Evolutionary conservation across 805 yeast genomes (phyloP), one percentile per base, ranked within the genome.

Genomic region (Phaffomyces thermotolerans): DNA sequence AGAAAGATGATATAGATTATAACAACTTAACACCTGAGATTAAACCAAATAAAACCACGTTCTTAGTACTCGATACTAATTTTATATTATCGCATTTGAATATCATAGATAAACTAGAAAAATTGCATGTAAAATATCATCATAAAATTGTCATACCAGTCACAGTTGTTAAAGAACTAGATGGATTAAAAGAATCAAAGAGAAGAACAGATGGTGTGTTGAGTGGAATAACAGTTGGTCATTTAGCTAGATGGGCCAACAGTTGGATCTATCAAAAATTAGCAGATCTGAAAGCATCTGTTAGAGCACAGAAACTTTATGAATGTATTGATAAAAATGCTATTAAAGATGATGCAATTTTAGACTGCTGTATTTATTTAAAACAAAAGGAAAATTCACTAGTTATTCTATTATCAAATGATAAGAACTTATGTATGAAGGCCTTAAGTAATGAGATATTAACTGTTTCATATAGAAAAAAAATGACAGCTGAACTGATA

Each of bases 341-440:
- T 2, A 42, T 42, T 0, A 81, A 84, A 45, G 97, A 90, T 61
- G 95, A 89, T 54, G 73, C 95, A 0, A 89, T 90, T 48, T 63
- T 89, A 35, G 96, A 90, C 59, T 88, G 96, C 58, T 84, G 95
- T 52, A 54, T 83, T 23, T 88, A 73, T 56, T 79, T 81, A 45
- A 69, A 73, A 47, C 61, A 65, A 12, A 60, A 63, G 13, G 51
- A 49, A 12, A 42, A 60, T 5, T 59, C 68, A 6, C 55, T 77
- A 46, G 83, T 82, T 8, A 72, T 89, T 3, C 59, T 86, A 23
- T 54, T 89, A 46, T 82, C 96, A 0, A 85, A 90, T 58, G 97
- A 90, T 59, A 83, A 79, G 52, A 90, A 89, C 57, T 67, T 90
- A 8, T 87, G 96, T 59, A 60, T 76, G 49, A 84, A 84, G 59